Evolutionary conservation across 2,329 filamentous ascomycete genomes (phyloP).

Genomic region (Eutypa lata): DNA sequence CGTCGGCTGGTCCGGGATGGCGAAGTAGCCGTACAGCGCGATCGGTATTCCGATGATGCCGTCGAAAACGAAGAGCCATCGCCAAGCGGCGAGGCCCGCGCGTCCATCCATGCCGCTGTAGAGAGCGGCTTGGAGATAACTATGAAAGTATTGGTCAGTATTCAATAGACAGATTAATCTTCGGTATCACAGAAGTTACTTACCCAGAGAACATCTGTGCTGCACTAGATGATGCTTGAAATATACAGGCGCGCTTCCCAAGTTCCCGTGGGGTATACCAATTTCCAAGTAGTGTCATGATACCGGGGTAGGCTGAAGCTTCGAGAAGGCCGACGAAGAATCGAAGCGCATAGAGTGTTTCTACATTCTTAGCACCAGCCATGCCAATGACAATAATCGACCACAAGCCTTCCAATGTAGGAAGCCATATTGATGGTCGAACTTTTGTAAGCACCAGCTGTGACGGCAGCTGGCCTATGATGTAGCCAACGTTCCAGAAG

Average conservation of each 20-base stretch:
- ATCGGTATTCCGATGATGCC: slow-evolving; percentile 33
- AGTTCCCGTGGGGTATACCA: slow-evolving; percentile 43
- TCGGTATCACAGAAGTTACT: too few relatives aligned
- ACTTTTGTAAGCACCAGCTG: slow-evolving; percentile 37
- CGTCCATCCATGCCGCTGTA: slow-evolving; percentile 36
- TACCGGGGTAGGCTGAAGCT: slow-evolving; percentile 36
- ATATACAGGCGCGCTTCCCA: slow-evolving; percentile 49
- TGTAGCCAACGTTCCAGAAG: slow-evolving; percentile 44
- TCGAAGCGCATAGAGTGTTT: slow-evolving; percentile 38
- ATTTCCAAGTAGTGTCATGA: slow-evolving; percentile 41
- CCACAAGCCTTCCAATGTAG: slow-evolving; percentile 36
- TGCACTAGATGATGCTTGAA: slow-evolving; percentile 47
- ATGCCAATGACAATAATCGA: slow-evolving; percentile 32
- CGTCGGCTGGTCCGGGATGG: slow-evolving; percentile 31
- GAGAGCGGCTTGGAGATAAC: slow-evolving; percentile 40
- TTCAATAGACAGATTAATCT: background rate
- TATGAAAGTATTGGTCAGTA: slow-evolving; percentile 39
- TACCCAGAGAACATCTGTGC: slow-evolving; percentile 48
- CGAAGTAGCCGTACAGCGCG: slow-evolving; percentile 29
- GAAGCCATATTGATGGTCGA: slow-evolving; percentile 41
- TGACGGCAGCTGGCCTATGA: slow-evolving; percentile 32
- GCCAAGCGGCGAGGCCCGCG: slow-evolving; percentile 37
- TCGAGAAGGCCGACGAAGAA: slow-evolving; percentile 43
- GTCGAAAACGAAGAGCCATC: slow-evolving; percentile 46
- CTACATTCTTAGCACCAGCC: slow-evolving; percentile 26